Base-by-base conservation (phyloP, 495 filamentous ascomycete species). In the Pyrenula massariospora region DNA sequence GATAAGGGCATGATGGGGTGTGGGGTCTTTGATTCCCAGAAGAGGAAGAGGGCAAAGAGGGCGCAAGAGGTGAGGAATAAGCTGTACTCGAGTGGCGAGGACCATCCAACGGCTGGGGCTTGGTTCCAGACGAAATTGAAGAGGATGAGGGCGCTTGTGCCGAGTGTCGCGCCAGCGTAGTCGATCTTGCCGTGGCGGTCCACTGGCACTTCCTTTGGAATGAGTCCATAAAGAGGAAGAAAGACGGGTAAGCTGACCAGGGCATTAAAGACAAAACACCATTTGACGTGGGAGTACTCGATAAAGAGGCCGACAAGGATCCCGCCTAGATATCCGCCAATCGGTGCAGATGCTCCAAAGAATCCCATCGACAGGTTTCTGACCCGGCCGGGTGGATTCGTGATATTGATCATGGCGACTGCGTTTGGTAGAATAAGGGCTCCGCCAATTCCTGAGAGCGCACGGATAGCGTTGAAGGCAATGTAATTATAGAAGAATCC, bases 61-160 rank as follows among this genome's bases (percentile, higher is more conserved):
- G 69, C 21, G 12, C 77, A 31, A 0, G 76, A 75, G 2, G 68
- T 42, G 48, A 76, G 62, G 10, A 80, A 64, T 1, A 79, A 68
- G 22, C 63, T 65, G 50, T 75, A 70, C 56, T 74, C 68, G 60
- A 78, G 77, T 0, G 74, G 69, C 0, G 63, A 69, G 2, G 59
- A 56, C 77, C 77, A 79, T 24, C 77, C 77, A 0, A 70, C 72
- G 25, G 67, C 66, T 12, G 77, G 73, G 10, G 77, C 77, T 72
- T 80, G 75, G 57, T 76, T 80, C 77, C 77, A 81, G 22, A 72
- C 72, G 61, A 79, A 72, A 59, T 76, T 82, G 66, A 81, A 81
- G 1, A 79, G 56, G 11, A 81, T 74, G 24, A 80, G 57, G 1
- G 67, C 72, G 12, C 65, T 64, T 0, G 70, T 67, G 0, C 75